A percentile compares a stretch with the other conserved stretches of the same genome.
Conservation (phyloP, 2,329 filamentous ascomycete species). For the Elsinoe necatrix region DNA sequence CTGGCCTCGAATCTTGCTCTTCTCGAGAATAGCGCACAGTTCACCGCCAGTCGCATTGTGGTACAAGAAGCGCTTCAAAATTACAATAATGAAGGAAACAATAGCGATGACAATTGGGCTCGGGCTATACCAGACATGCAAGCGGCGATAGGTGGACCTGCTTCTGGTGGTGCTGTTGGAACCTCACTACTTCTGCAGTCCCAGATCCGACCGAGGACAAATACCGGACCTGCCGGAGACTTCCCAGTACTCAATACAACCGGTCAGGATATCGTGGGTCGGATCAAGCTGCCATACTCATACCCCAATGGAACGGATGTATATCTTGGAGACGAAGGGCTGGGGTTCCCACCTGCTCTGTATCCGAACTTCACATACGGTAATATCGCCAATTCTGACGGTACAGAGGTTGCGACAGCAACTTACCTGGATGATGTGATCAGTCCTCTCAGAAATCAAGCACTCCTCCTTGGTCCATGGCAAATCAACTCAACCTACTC, state of each 20-base stretch:
- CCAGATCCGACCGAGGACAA: constrained; percentile 62
- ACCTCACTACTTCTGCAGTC: constrained; percentile 57
- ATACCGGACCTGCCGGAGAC: constrained; percentile 43
- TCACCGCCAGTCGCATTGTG: constrained; percentile 57
- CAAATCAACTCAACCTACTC: constrained; percentile 64
- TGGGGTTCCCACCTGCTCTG: constrained; percentile 63
- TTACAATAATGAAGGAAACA: constrained; percentile 49
- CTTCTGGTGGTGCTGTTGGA: constrained; percentile 34
- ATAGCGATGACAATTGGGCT: constrained; percentile 51
- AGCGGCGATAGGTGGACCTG: constrained; percentile 56
- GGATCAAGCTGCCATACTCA: constrained; percentile 55
- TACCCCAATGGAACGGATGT: constrained; percentile 50
- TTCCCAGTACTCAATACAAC: constrained; percentile 59
- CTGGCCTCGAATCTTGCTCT: constrained; percentile 70
- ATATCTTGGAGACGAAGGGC: constrained; percentile 50
- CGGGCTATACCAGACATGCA: constrained; percentile 55
- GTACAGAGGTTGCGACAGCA: constrained; percentile 31
- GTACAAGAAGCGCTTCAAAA: constrained; percentile 45
- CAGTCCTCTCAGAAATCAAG: constrained; percentile 35
- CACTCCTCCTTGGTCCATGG: constrained; percentile 69
- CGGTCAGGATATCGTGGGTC: constrained; percentile 23
- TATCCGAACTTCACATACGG: constrained; percentile 72
- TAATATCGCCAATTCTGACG: constrained; percentile 28
- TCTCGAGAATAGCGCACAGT: constrained; percentile 64
- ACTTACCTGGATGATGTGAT: constrained; percentile 38